Base-by-base conservation (phyloP, 371 early-diverging fungal genomes). In the Actinomortierella ambigua region DNA sequence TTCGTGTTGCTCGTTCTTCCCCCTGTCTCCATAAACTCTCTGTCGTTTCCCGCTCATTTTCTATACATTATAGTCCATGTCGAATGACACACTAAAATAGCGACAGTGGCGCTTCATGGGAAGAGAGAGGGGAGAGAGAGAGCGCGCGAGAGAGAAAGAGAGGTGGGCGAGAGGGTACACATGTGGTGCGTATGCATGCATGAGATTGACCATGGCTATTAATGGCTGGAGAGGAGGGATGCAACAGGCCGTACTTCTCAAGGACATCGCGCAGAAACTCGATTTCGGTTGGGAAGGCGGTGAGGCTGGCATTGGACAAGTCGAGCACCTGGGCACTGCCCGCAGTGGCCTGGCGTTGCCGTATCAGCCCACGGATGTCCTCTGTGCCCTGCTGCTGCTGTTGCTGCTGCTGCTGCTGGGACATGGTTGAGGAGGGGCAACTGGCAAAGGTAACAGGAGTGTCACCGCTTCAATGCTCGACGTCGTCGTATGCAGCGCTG, bases 281-380 rank as follows among this genome's bases (percentile, higher is more conserved):
- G 57, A 71, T 71, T 58, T 71, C 71, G 34, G 59, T 44, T 4
- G 71, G 71, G 47, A 71, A 71, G 17, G 59, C 29, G 23, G 65
- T 62, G 49, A 71, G 41, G 49, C 62, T 55, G 27, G 66, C 61
- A 24, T 61, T 50, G 11, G 66, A 62, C 44, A 71, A 66, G 58
- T 71, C 71, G 24, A 71, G 63, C 65, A 62, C 59, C 58, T 65
- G 65, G 11, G 65, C 62, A 56, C 59, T 71, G 55, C 71, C 71
- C 46, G 57, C 58, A 50, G 66, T 63, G 41, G 54, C 56, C 44
- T 62, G 71, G 28, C 71, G 66, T 26, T 71, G 52, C 11, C 44
- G 59, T 51, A 71, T 71, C 27, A 65, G 62, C 34, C 11, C 34
- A 34, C 11, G 34, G 34, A 34, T 34, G 34, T 34, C 34, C 34